Evolutionary conservation across 2,329 filamentous ascomycete genomes (phyloP).

Genomic region (Penicillium sp.): DNA sequence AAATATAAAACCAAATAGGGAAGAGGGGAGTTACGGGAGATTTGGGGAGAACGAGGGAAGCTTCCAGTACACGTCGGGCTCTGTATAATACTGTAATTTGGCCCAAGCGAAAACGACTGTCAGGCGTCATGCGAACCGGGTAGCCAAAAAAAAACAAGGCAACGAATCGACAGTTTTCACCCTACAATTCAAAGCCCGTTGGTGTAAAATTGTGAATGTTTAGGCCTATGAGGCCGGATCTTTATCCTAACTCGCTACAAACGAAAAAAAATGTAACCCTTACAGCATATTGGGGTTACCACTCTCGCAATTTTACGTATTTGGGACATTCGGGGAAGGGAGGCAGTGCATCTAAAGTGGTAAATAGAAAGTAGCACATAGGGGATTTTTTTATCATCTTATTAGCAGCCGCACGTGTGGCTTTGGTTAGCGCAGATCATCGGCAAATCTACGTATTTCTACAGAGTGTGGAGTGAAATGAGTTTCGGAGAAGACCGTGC

Average conservation of each 20-base stretch:
- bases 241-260: background rate
- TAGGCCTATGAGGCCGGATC: background rate
- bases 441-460: background rate
- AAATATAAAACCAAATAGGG: too few relatives aligned
- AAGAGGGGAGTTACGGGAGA: too few relatives aligned
- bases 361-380: too few relatives aligned
- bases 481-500: too few relatives aligned
- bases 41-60: background rate
- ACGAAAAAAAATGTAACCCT: background rate
- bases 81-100: background rate
- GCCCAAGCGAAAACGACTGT: background rate
- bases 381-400: background rate
- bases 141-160: background rate
- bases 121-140: background rate
- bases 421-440: background rate
- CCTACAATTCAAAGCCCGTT: background rate
- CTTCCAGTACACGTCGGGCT: background rate
- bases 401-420: background rate
- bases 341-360: background rate
- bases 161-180: background rate
- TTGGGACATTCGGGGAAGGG: background rate
- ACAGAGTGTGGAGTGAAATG: background rate
- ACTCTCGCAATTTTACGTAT: background rate
- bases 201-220: background rate
- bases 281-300: background rate